phyloP scores from a whole-genome alignment of 2,329 filamentous ascomycete genomes.

The Pyrenochaeta sp. region DNA sequence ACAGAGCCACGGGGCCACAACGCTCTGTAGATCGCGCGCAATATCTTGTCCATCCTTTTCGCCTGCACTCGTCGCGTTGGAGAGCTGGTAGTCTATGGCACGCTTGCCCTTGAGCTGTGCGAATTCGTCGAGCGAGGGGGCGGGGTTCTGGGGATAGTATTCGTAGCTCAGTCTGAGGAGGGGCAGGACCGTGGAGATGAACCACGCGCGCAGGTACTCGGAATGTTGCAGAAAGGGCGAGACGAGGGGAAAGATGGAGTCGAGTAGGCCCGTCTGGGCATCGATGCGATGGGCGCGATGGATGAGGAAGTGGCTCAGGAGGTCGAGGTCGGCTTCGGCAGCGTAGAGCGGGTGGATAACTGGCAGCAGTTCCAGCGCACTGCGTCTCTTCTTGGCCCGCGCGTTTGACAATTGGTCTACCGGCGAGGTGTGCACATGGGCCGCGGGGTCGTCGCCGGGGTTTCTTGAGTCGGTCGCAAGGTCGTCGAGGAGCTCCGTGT shows the following conservation, averaged over 20 bases:
- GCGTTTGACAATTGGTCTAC: conserved; percentile 68
- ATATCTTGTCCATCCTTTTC: conserved; percentile 45
- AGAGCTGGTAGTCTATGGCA: conserved; percentile 68
- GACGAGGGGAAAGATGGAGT: conserved; percentile 71
- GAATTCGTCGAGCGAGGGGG: conserved; percentile 69
- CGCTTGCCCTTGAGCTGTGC: conserved; percentile 65
- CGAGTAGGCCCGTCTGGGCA: conserved; percentile 73
- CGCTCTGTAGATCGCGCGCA: conserved; percentile 70
- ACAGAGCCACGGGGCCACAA: conserved; percentile 78
- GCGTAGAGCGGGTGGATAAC: conserved; percentile 61
- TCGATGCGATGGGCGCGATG: conserved; percentile 74
- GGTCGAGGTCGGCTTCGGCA: conserved; percentile 60
- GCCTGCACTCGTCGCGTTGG: conserved; percentile 26
- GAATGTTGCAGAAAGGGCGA: conserved; percentile 71
- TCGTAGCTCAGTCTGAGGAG: conserved; percentile 73
- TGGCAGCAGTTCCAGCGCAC: conserved; percentile 69
- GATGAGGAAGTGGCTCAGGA: conserved; percentile 70
- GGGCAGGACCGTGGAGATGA: conserved; percentile 72
- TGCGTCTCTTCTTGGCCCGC: conserved; percentile 68
- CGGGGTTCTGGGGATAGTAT: conserved; percentile 66
- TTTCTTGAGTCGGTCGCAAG: conserved; percentile 60
- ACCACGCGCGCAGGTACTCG: conserved; percentile 70
- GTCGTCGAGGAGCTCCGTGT: conserved; percentile 67
- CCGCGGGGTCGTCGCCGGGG: conserved; percentile 44
- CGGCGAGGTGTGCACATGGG: conserved; percentile 60